Conservation (phyloP, 2,329 filamentous ascomycete species). For the Cercospora beticola region DNA sequence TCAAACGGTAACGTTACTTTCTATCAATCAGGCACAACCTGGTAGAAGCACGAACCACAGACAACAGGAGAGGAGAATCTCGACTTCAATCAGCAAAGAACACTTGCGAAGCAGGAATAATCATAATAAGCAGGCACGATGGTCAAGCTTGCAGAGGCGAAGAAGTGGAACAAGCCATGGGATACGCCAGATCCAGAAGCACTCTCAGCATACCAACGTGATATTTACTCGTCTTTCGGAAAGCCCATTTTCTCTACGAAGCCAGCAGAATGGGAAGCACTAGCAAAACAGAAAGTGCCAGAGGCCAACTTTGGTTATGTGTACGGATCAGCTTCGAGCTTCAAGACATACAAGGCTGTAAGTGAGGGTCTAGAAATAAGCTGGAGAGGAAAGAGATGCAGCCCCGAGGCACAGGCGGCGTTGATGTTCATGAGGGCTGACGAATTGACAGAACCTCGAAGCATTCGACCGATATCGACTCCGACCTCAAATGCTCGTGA, state of each 20-base stretch:
- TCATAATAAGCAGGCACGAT: constrained; percentile 9
- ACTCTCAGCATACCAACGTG: constrained; percentile 33
- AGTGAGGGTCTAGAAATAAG: neutral
- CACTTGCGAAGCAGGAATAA: neutral
- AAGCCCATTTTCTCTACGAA: constrained; percentile 44
- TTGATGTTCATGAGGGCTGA: neutral
- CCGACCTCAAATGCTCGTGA: constrained; percentile 43
- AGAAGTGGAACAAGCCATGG: constrained; percentile 24
- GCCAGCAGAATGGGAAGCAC: constrained; percentile 42
- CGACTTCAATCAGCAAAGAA: neutral
- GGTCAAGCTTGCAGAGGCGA: constrained; percentile 23
- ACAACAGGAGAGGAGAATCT: neutral
- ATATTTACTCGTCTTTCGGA: constrained; percentile 41
- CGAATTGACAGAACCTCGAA: constrained; percentile 33
- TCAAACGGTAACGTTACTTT: neutral
- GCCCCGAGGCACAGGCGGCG: neutral
- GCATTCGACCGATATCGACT: constrained; percentile 44
- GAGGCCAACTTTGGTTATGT: constrained; percentile 44
- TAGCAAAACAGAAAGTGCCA: constrained; percentile 38
- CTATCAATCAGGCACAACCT: neutral
- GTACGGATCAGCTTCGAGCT: constrained; percentile 40
- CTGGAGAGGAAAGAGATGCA: too few species aligned
- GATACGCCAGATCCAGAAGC: constrained; percentile 41
- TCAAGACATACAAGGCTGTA: constrained; percentile 37
- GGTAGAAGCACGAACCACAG: neutral